Base-by-base conservation (phyloP, 257 asterid species). In the Knoxia roxburghii region DNA sequence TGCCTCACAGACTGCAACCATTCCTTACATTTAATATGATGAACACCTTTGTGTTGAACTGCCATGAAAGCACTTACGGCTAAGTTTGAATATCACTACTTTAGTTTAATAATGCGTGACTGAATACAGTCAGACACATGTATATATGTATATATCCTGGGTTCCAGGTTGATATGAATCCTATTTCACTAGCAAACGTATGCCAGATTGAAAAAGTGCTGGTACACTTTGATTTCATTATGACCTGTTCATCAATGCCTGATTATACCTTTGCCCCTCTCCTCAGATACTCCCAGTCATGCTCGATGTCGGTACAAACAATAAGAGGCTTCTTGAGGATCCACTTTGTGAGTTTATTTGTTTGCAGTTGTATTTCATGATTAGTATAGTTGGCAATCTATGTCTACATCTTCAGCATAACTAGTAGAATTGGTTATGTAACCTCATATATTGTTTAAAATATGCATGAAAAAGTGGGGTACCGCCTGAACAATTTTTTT, bases 291-390 rank as follows among this genome's bases (percentile, higher is more conserved):
- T 94, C 78, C 99, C 99, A 20, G 86, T 94, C 72, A 94, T 94
- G 99, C 99, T 94, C 74, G 99, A 94, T 69, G 95, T 94, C 68
- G 99, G 99, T 69, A 94, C 99, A 26, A 94, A 90, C 87, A 94
- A 94, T 73, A 82, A 87, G 88, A 85, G 80, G 81, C 96, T 94
- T 76, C 96, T 94, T 54, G 87, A 87, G 70, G 91, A 94, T 73
- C 87, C 66, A 76, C 99, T 94, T 73, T 94, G 99, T 94, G 84
- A 94, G 99, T 88, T 68, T 68, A 78, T 62, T 61, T 65, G 27
- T 76, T 29, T 59, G 61, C 45, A 59, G 63, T 62, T 62, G 15
- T 57, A 58, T 65, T 48, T 49, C 7, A n/a, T 21, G 41, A 51
- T 17, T 51, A n/a, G 21, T 52, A 14, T 41, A 27, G 15, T 24